These are phyloP conservation scores for Hericium alpestre DNA, from an alignment of 768 basidiomycete genomes.

Conservation along the genomic window DNA sequence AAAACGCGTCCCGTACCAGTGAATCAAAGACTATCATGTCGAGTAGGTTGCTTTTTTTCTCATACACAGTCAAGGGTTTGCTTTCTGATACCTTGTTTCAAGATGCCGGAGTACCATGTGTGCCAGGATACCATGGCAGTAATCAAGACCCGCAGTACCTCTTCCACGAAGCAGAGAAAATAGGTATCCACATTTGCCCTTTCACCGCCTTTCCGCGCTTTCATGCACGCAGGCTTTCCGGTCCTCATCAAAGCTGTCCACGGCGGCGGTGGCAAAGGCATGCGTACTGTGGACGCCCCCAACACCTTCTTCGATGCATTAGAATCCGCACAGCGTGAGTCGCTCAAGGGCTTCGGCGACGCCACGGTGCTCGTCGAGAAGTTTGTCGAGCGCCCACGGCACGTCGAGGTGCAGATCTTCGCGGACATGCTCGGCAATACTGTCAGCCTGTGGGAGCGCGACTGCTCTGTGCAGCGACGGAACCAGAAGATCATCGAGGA, in stretches of 20 bases:
- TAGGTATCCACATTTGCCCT: slow-evolving; percentile 34
- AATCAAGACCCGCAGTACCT: slow-evolving; percentile 71
- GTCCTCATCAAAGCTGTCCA: slow-evolving; percentile 95
- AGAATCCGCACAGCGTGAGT: slow-evolving; percentile 82
- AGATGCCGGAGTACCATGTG: slow-evolving; percentile 87
- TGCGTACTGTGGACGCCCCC: slow-evolving; percentile 68
- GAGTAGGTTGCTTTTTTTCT: slow-evolving; percentile 28
- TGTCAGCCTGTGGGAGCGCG: slow-evolving; percentile 93
- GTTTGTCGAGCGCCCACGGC: slow-evolving; percentile 77
- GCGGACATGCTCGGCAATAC: slow-evolving; percentile 71
- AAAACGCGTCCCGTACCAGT: slow-evolving; percentile 24
- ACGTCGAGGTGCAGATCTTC: slow-evolving; percentile 93
- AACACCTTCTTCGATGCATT: slow-evolving; percentile 71
- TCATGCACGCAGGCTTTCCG: slow-evolving; percentile 52
- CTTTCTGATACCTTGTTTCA: slow-evolving; percentile 1
- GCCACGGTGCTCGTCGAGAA: slow-evolving; percentile 82
- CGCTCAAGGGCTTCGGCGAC: slow-evolving; percentile 79
- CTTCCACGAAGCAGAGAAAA: slow-evolving; percentile 54
- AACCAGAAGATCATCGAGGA: slow-evolving; percentile 97
- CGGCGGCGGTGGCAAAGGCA: slow-evolving; percentile 92
- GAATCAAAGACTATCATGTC: slow-evolving; percentile 96
- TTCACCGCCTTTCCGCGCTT: background rate
- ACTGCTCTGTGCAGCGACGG: slow-evolving; percentile 82
- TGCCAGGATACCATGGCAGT: slow-evolving; percentile 86
- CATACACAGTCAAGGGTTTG: background rate